A percentile compares a stretch with the other conserved stretches of the same genome.
Conservation (phyloP, 169 alveolate genomes). For the Eimeria tenella region DNA sequence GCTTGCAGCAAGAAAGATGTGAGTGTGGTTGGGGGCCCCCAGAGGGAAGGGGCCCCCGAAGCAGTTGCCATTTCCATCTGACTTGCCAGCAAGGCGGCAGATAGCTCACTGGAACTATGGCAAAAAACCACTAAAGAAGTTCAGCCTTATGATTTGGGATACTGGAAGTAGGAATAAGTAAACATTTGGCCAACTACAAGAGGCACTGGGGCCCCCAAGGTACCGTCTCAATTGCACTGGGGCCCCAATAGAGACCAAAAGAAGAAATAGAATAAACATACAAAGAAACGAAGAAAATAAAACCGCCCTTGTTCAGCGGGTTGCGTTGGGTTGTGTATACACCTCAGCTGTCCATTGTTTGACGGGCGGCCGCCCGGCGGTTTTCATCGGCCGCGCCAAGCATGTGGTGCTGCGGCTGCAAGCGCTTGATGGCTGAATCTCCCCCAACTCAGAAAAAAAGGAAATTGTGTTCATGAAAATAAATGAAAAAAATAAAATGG, state of each 20-base stretch:
- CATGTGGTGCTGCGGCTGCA: constrained; percentile 59
- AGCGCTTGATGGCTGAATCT: background rate
- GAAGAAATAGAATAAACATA: background rate
- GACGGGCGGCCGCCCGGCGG: constrained; percentile 70
- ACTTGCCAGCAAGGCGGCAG: constrained; percentile 32
- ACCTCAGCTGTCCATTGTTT: constrained; percentile 16
- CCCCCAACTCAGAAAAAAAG: background rate
- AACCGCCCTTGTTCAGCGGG: background rate
- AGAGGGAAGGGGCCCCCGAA: constrained; percentile 56
- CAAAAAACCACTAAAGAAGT: background rate
- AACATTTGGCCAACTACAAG: constrained; percentile 2
- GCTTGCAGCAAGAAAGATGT: constrained; percentile 50
- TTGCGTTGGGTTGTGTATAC: background rate
- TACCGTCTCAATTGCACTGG: constrained; percentile 36
- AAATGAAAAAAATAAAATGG: constrained; percentile 10
- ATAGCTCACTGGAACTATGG: background rate
- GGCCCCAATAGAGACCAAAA: background rate
- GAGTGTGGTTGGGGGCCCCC: constrained; percentile 68
- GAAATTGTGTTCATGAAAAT: constrained; percentile 17
- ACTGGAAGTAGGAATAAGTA: background rate
- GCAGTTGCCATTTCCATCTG: constrained; percentile 45
- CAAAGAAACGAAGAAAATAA: background rate
- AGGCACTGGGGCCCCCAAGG: constrained; percentile 35
- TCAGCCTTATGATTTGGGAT: background rate
- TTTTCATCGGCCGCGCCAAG: constrained; percentile 68